Evolutionary conservation across 2,329 filamentous ascomycete genomes (phyloP), one percentile per base, ranked within the genome.

Genomic region (Furcasterigmium sp.): DNA sequence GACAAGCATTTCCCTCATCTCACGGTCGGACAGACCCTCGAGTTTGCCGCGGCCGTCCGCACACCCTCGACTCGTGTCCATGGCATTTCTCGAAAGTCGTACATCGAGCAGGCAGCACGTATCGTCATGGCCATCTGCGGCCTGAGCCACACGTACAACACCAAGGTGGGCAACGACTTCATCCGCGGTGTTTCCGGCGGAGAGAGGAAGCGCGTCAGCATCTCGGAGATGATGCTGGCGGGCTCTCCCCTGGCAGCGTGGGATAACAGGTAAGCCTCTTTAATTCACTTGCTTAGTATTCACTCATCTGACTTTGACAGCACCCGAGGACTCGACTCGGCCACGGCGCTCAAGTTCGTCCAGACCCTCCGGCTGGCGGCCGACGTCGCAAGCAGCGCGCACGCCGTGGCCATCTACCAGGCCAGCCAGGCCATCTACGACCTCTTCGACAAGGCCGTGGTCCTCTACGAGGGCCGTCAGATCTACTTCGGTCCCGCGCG

Each of bases 1-100:
- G 85, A 89, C 57, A 73, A 84, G 21, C 86, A 91, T 57, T 91
- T 89, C 50, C 82, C 86, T 0, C 82, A 86, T n/a, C 66, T 93
- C 18, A 87, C 82, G 0, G 85, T 91, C 10, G 80, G 83, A 2
- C 75, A 88, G 50, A 91, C 86, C 0, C 69, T 91, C 1, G 73
- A 79, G 40, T 91, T 91, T 56, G 87, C 87, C 0, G 73, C 86
- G 2, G 76, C 81, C 40, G 80, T 81, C 1, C 72, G 84, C 41
- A 85, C 85, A 0, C 85, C 85, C 0, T 76, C 78, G 2, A 76
- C 83, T 41, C 69, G 83, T 2, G 72, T 84, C 21, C 69, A 78
- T 10, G 82, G 78, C 21, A 79, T 87, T 54, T 75, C 73, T 2
- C 73, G 80, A 2, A 59, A 68, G 1, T 75, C 85, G 17, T 84